phyloP scores from a whole-genome alignment of 164 flowering plant genomes.

The Malania oleifera region DNA sequence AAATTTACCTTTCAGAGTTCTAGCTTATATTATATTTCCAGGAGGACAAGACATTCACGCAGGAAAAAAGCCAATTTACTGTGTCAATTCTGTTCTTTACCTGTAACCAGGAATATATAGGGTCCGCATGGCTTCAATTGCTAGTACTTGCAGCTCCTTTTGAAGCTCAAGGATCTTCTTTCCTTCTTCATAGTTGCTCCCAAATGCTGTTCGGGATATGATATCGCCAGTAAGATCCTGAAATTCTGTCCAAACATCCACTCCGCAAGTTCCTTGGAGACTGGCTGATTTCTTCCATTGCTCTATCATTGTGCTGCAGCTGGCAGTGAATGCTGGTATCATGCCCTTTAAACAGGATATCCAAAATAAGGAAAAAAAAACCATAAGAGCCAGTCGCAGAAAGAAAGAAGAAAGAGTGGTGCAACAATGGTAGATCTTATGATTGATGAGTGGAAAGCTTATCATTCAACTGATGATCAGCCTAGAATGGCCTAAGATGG shows the following conservation, averaged over 20 bases:
- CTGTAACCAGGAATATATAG: not conserved
- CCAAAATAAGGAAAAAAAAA: not conserved
- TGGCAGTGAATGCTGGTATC: slow-evolving; percentile 1
- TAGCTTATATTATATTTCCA: not conserved
- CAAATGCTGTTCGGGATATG: no score
- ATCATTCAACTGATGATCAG: no score
- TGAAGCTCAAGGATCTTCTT: slow-evolving; percentile 5
- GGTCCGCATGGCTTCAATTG: not conserved
- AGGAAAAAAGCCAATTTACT: not conserved
- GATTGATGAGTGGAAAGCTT: no score
- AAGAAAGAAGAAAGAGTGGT: no score
- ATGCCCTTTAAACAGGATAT: not conserved
- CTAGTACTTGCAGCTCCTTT: slow-evolving; percentile 1
- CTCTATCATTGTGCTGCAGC: not conserved
- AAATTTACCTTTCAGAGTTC: no score
- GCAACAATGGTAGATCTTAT: no score
- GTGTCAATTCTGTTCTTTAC: not conserved
- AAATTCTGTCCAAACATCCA: not conserved
- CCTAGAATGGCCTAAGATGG: no score
- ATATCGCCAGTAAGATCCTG: not conserved
- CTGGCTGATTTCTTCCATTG: not conserved
- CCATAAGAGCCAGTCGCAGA: no score
- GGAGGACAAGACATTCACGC: not conserved
- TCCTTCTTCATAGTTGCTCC: slow-evolving; percentile 1
- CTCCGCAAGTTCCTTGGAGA: not conserved